phyloP scores from a whole-genome alignment of 2,329 filamentous ascomycete species.

The Pseudopyricularia cyperi region DNA sequence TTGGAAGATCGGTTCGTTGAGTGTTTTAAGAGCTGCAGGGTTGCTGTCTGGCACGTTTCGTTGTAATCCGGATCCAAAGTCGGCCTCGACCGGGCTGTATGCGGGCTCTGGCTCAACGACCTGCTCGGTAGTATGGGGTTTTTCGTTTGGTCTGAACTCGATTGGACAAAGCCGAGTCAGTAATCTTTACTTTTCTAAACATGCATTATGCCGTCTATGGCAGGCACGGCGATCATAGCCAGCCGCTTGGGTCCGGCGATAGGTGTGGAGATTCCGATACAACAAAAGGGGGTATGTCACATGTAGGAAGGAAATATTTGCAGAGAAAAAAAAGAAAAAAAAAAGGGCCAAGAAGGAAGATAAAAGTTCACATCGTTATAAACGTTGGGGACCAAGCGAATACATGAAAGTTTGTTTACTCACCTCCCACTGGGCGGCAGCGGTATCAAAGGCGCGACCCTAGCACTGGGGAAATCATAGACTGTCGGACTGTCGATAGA shows the following conservation, averaged over 20 bases:
- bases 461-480: conserved; percentile 38
- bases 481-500: conserved; percentile 48
- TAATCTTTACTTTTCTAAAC: neutral
- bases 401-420: neutral
- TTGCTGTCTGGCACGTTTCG: conserved; percentile 26
- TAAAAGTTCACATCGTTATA: neutral
- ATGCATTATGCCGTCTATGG: too few relatives aligned
- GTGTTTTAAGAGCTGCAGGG: conserved; percentile 30
- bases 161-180: neutral
- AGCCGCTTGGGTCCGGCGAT: too few relatives aligned
- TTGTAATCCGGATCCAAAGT: conserved; percentile 13
- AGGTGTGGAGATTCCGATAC: too few relatives aligned
- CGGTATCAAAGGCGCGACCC: conserved; percentile 5
- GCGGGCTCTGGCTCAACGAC: conserved; percentile 12
- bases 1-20: conserved; percentile 8
- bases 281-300: too few relatives aligned
- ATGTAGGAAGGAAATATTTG: too few relatives aligned
- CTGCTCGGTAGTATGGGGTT: neutral
- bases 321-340: neutral
- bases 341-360: neutral
- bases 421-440: neutral
- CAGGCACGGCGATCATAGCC: too few relatives aligned
- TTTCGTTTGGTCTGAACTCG: neutral
- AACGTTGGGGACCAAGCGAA: too few relatives aligned
- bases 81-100: conserved; percentile 5